These are phyloP conservation scores for Cyclanthera cordifolia DNA, from an alignment of 306 rosid species.

Conservation along the genomic window DNA sequence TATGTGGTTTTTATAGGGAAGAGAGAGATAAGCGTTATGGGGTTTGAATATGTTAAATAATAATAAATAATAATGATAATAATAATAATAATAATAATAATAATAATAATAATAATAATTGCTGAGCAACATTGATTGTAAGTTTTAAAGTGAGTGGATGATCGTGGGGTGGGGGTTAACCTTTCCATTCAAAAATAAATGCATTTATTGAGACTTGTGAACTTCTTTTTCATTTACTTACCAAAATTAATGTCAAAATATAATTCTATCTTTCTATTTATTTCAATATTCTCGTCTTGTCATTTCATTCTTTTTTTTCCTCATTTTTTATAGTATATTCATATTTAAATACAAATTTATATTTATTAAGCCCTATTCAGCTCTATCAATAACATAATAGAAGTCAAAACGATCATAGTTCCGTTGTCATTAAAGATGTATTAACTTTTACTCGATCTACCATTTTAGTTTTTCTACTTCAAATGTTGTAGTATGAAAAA, in stretches of 20 bases:
- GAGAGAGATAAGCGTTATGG: neutral
- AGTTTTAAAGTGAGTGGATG: neutral
- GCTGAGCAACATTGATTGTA: neutral
- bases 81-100: too few relatives aligned
- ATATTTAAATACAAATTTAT: too few relatives aligned
- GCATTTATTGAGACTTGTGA: slow-evolving; percentile 10
- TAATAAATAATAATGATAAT: too few relatives aligned
- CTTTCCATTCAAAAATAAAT: slow-evolving; percentile 1
- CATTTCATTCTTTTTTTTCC: neutral
- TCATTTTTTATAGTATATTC: too few relatives aligned
- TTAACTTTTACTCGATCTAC: too few relatives aligned
- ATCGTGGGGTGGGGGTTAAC: slow-evolving; percentile 4
- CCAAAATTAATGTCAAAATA: too few relatives aligned
- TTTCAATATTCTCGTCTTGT: neutral
- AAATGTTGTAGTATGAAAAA: too few relatives aligned
- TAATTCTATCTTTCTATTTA: neutral
- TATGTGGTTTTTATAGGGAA: neutral
- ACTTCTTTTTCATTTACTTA: neutral
- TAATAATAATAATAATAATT: slow-evolving; percentile 9
- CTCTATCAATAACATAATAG: too few relatives aligned
- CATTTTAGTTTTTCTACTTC: too few relatives aligned
- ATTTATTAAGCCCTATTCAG: too few relatives aligned
- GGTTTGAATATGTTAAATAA: neutral
- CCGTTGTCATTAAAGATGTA: too few relatives aligned
- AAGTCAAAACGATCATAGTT: too few relatives aligned